Evolutionary conservation across 192 early-diverging fungal species (phyloP).

Genomic region (Backusella liffmaniae): DNA sequence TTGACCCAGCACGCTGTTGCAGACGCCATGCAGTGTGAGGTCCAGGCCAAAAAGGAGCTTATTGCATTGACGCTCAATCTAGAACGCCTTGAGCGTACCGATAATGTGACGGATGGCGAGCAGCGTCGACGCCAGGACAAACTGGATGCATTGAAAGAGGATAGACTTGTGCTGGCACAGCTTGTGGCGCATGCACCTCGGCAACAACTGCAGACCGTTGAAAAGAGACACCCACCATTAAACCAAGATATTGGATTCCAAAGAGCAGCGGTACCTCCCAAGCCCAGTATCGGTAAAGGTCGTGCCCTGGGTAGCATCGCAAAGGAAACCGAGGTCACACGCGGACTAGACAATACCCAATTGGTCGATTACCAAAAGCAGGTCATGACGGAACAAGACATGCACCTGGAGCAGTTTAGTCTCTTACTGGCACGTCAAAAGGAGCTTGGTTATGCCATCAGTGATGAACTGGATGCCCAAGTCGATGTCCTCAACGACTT

Average conservation of each 20-base stretch:
- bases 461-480: slow-evolving; percentile 87
- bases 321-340: slow-evolving; percentile 74
- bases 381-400: slow-evolving; percentile 83
- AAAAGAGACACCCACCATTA: background rate
- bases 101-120: slow-evolving; percentile 68
- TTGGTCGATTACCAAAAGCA: slow-evolving; percentile 76
- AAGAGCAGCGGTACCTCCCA: background rate
- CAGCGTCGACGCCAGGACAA: slow-evolving; percentile 74
- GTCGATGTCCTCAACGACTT: slow-evolving; percentile 84
- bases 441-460: slow-evolving; percentile 83
- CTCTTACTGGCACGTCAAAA: slow-evolving; percentile 76
- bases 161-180: slow-evolving; percentile 58
- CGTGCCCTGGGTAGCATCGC: slow-evolving; percentile 17
- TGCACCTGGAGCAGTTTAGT: slow-evolving; percentile 68
- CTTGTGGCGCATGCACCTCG: slow-evolving; percentile 48
- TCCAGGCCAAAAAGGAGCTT: slow-evolving; percentile 76
- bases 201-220: slow-evolving; percentile 37
- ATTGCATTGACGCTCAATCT: slow-evolving; percentile 41
- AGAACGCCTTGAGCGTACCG: slow-evolving; percentile 50
- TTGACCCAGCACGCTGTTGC: slow-evolving; percentile 71
- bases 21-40: slow-evolving; percentile 68
- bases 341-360: slow-evolving; percentile 72
- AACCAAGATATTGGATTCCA: slow-evolving; percentile 17
- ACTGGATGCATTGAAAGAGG: slow-evolving; percentile 68
- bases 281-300: background rate